Percentiles rank a stretch among this genome's conserved stretches.
Conservation (phyloP, 2,329 filamentous ascomycete genomes). For the Aspergillus bombycis region DNA sequence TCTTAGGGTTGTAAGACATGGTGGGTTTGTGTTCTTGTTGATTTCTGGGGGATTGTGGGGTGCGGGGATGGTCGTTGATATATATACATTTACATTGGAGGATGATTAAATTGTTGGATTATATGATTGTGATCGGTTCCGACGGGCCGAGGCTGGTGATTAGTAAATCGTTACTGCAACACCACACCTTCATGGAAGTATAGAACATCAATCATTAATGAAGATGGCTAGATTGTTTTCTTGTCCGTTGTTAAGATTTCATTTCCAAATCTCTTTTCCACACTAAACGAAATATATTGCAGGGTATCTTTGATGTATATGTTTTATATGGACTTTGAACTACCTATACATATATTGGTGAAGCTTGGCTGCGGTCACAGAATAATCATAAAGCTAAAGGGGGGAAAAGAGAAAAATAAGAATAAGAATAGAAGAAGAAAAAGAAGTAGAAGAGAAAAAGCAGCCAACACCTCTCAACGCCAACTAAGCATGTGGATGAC, state of each 20-base stretch:
- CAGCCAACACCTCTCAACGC: neutral
- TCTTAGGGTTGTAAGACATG: slow-evolving; percentile 16
- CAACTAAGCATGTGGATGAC: neutral
- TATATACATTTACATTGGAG: neutral
- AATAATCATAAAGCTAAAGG: too few relatives aligned
- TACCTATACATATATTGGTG: neutral
- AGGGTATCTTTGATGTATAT: neutral
- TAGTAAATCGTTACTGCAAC: neutral
- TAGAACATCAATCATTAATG: neutral
- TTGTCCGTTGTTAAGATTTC: neutral
- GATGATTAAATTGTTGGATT: neutral
- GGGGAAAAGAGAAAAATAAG: too few relatives aligned
- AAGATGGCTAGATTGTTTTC: neutral
- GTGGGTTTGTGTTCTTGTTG: neutral
- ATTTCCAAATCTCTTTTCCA: neutral
- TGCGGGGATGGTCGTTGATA: neutral
- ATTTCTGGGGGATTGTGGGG: neutral
- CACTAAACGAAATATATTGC: neutral
- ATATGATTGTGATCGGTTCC: neutral
- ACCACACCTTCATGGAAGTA: neutral
- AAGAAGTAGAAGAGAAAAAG: neutral
- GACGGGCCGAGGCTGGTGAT: slow-evolving; percentile 9
- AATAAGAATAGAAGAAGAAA: neutral
- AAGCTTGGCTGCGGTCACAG: too few relatives aligned
- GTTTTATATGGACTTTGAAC: neutral